Conservation (phyloP, 768 basidiomycete species). For the Hydnum rufescens region DNA sequence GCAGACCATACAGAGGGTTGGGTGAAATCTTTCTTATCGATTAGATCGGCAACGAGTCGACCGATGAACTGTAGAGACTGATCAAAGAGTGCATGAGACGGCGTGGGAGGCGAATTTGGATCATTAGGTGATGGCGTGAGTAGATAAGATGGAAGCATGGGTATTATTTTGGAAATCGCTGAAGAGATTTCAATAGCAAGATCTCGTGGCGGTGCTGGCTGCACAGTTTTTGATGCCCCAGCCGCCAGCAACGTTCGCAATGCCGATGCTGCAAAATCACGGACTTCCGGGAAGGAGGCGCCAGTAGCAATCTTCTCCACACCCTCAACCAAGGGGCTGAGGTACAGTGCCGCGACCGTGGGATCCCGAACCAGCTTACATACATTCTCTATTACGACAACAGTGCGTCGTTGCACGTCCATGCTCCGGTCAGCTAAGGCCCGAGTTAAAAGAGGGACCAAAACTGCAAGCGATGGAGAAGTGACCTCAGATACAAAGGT, state of each 20-base stretch:
- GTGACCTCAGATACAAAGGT: conserved; percentile 97
- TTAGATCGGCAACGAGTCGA: conserved; percentile 56
- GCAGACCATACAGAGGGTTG: conserved; percentile 48
- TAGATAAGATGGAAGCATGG: conserved; percentile 35
- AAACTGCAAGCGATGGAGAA: conserved; percentile 85
- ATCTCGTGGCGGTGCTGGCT: conserved; percentile 52
- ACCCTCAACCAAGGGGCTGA: conserved; percentile 72
- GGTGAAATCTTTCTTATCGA: conserved; percentile 30
- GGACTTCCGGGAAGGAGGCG: conserved; percentile 94
- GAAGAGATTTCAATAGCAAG: conserved; percentile 40
- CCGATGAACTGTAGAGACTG: conserved; percentile 51
- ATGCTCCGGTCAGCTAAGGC: conserved; percentile 90
- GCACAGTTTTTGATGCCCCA: conserved; percentile 58
- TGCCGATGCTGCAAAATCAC: conserved; percentile 78
- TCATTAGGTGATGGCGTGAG: conserved; percentile 23
- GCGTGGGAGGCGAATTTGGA: conserved; percentile 29
- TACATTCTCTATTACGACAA: conserved; percentile 87
- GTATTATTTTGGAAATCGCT: conserved; percentile 34
- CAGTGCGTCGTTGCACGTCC: conserved; percentile 87
- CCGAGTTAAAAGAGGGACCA: conserved; percentile 77
- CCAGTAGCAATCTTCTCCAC: conserved; percentile 76
- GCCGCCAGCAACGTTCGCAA: conserved; percentile 61
- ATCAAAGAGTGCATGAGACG: conserved; percentile 37
- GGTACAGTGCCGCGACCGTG: conserved; percentile 71
- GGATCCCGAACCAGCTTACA: conserved; percentile 94